Percentiles rank a stretch among this genome's conserved stretches.
Conservation (phyloP, 2,329 filamentous ascomycete species). For the Nigrospora oryzae region DNA sequence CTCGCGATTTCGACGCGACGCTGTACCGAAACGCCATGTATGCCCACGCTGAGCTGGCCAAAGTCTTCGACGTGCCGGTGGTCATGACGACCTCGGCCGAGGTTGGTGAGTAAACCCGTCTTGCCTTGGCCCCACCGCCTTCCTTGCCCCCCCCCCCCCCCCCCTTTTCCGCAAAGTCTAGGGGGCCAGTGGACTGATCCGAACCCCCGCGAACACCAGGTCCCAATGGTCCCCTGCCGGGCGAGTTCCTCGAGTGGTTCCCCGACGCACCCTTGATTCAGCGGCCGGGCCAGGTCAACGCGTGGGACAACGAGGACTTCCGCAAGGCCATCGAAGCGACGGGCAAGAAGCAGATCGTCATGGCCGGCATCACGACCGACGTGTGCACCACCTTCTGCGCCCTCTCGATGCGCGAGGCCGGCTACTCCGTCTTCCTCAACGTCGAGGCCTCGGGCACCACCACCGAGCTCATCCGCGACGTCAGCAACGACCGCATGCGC, state of each 20-base stretch:
- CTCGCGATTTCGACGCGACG: slow-evolving; percentile 58
- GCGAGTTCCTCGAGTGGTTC: slow-evolving; percentile 61
- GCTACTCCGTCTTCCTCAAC: slow-evolving; percentile 68
- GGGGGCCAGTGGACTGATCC: background rate
- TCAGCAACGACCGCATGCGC: slow-evolving; percentile 60
- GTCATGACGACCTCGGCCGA: slow-evolving; percentile 65
- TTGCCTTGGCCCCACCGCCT: too few relatives aligned
- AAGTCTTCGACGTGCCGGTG: slow-evolving; percentile 59
- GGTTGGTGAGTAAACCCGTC: slow-evolving; percentile 21
- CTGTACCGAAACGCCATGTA: slow-evolving; percentile 60
- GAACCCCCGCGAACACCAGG: slow-evolving; percentile 26
- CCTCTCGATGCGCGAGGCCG: slow-evolving; percentile 60
- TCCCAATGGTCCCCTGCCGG: slow-evolving; percentile 63
- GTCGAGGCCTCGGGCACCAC: slow-evolving; percentile 64
- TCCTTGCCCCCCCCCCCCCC: too few relatives aligned
- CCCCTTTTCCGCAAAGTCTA: too few relatives aligned
- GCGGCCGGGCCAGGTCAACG: slow-evolving; percentile 65
- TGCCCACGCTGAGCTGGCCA: slow-evolving; percentile 57
- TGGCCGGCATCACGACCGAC: slow-evolving; percentile 66
- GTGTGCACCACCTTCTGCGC: slow-evolving; percentile 70
- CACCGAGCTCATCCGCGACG: slow-evolving; percentile 48
- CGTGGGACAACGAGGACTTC: slow-evolving; percentile 69
- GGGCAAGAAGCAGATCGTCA: slow-evolving; percentile 60
- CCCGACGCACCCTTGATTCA: slow-evolving; percentile 57
- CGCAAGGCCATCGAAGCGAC: slow-evolving; percentile 55